Evolutionary conservation across 208 protist species (phyloP).

Genomic region (Paratrypanosoma confusum): DNA sequence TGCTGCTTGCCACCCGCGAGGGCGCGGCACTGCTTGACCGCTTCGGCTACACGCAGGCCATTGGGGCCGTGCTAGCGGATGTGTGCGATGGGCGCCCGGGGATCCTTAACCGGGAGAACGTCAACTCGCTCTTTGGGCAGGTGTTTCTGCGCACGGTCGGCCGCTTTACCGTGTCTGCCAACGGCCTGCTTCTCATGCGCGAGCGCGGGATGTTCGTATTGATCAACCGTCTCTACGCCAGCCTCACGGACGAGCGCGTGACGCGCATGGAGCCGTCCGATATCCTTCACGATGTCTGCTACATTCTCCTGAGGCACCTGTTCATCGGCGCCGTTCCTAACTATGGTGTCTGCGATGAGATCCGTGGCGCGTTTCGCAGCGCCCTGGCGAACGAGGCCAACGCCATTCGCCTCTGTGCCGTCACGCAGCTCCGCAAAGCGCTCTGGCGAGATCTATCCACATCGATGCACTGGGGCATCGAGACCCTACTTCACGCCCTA

Average conservation of each 20-base stretch:
- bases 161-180: constrained; percentile 57
- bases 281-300: constrained; percentile 67
- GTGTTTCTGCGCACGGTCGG: constrained; percentile 73
- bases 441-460: constrained; percentile 80
- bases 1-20: constrained; percentile 61
- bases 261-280: constrained; percentile 19
- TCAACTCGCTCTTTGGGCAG: constrained; percentile 47
- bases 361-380: constrained; percentile 54
- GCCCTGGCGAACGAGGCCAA: constrained; percentile 49
- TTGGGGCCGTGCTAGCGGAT: constrained; percentile 51
- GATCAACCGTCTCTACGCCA: constrained; percentile 59
- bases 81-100: constrained; percentile 39
- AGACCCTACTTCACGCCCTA: constrained; percentile 65
- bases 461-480: constrained; percentile 80
- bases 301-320: constrained; percentile 60
- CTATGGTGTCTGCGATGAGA: constrained; percentile 83
- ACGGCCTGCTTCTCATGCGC: constrained; percentile 71
- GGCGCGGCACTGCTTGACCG: constrained; percentile 43
- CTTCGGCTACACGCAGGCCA: constrained; percentile 29
- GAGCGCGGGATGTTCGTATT: constrained; percentile 50
- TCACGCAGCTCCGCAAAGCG: constrained; percentile 54
- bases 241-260: constrained; percentile 44
- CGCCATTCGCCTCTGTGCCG: constrained; percentile 68
- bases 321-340: constrained; percentile 77
- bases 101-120: constrained; percentile 33